A percentile compares a stretch with the other conserved stretches of the same genome.
Evolutionary conservation across 495 filamentous ascomycete genomes (phyloP).

Genomic region (Penicillium steckii): DNA sequence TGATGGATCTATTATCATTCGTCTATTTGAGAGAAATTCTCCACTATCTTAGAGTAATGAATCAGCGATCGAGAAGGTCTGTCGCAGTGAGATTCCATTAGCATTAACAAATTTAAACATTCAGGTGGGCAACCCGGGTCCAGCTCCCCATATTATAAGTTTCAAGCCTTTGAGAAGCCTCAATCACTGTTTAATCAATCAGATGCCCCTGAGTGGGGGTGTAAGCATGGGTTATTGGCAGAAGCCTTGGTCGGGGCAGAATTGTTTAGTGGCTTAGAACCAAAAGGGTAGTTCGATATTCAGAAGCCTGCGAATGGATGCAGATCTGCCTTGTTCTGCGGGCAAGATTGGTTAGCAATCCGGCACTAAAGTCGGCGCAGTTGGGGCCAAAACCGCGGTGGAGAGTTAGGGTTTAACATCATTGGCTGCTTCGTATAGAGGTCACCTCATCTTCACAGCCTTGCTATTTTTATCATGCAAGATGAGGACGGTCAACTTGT

Average conservation of each 20-base stretch:
- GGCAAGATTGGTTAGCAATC: background rate
- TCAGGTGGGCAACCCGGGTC: background rate
- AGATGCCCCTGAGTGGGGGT: background rate
- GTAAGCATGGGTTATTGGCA: background rate
- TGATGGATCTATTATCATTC: background rate
- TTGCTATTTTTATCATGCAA: conserved; percentile 1
- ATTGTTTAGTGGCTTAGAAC: background rate
- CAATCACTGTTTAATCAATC: background rate
- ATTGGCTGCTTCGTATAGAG: background rate
- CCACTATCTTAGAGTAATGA: too few relatives aligned
- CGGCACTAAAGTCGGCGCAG: background rate
- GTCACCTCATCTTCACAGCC: background rate
- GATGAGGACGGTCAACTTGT: too few relatives aligned
- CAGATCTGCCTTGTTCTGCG: background rate
- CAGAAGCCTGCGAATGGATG: background rate
- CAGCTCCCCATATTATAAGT: background rate
- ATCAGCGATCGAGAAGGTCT: too few relatives aligned
- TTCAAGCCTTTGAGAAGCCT: background rate
- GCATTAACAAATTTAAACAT: background rate
- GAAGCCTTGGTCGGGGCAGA: background rate
- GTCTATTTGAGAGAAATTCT: background rate
- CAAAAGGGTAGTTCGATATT: background rate
- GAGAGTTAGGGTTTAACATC: background rate
- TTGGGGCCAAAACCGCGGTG: background rate
- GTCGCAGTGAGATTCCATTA: too few relatives aligned